Base-by-base conservation (phyloP, 192 early-diverging fungal genomes). In the Entomortierella beljakovae region DNA sequence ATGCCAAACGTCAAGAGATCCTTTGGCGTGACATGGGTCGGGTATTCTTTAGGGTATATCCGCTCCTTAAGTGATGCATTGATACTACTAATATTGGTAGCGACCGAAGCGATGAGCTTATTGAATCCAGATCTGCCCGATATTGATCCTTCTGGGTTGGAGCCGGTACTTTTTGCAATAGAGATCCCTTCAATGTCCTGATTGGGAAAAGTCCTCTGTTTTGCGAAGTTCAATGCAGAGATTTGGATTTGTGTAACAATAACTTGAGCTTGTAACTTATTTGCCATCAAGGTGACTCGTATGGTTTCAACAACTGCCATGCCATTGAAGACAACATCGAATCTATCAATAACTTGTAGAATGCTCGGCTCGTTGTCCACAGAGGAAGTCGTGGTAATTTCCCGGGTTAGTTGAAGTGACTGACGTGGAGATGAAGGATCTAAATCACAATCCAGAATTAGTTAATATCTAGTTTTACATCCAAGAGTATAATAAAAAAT, bases 291-390 rank as follows among this genome's bases (percentile, higher is more conserved):
- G 9, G 64, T 81, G 34, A 89, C 57, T 13, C 52, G 56, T 11
- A 89, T 86, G 0, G 59, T 71, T 40, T 86, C 79, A 33, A 89
- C 32, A 2, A 65, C 57, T 1, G 86, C 53, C 52, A 88, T 72
- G 18, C 74, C 81, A 23, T 86, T 86, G 16, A 80, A 77, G 13
- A 84, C 61, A 6, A 89, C 63, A 46, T 89, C 86, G 6, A 89
- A 64, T 31, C 80, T 61, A 15, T 79, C 64, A 13, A 82, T 51
- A 2, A 64, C 57, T 13, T 79, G 26, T 32, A 79, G 2, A 33
- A 79, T 40, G 1, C 55, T 64, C 4, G 71, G 61, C 33, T 73
- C 80, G 11, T 37, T 74, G 1, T 70, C 62, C 22, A 54, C 42
- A 5, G 1, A 10, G 1, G 70, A 38, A 1, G 29, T 18, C n/a